phyloP scores from a whole-genome alignment of 2,329 filamentous ascomycete species.

The Aspergillus neotritici region DNA sequence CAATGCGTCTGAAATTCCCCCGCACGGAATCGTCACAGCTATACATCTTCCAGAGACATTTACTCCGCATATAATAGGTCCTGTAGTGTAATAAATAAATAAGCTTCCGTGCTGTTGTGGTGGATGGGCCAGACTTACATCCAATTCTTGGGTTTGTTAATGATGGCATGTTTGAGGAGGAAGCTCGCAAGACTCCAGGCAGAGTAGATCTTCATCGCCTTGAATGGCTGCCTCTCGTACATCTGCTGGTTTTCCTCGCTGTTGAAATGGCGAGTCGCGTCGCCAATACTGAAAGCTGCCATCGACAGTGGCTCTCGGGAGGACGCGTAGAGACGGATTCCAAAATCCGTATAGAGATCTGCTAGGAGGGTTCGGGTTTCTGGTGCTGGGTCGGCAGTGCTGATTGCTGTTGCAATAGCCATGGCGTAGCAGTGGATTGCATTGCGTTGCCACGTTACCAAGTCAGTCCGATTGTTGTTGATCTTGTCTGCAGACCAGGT shows the following conservation, averaged over 20 bases:
- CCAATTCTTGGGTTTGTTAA: constrained; percentile 58
- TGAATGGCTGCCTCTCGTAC: constrained; percentile 54
- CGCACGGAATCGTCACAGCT: constrained; percentile 40
- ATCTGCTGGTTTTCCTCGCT: constrained; percentile 48
- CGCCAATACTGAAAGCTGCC: constrained; percentile 59
- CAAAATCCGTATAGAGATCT: constrained; percentile 64
- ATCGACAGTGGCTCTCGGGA: constrained; percentile 63
- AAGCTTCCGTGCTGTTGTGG: neutral
- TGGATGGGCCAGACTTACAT: constrained; percentile 41
- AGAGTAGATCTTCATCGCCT: constrained; percentile 53
- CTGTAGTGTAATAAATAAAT: constrained; percentile 31
- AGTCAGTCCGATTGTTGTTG: constrained; percentile 71
- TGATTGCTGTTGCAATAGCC: constrained; percentile 58
- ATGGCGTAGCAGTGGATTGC: constrained; percentile 77
- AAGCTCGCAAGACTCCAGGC: constrained; percentile 61
- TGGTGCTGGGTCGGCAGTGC: constrained; percentile 49
- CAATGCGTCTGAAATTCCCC: constrained; percentile 31
- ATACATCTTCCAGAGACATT: constrained; percentile 69
- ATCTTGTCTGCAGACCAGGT: constrained; percentile 88
- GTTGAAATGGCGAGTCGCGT: constrained; percentile 58
- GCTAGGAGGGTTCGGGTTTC: constrained; percentile 55
- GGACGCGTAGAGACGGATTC: constrained; percentile 62
- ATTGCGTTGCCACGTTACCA: constrained; percentile 69
- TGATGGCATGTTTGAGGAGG: constrained; percentile 56
- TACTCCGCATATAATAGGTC: constrained; percentile 63